Conservation (phyloP, 2,329 filamentous ascomycete genomes). For the Endoconidiophora laricicola region DNA sequence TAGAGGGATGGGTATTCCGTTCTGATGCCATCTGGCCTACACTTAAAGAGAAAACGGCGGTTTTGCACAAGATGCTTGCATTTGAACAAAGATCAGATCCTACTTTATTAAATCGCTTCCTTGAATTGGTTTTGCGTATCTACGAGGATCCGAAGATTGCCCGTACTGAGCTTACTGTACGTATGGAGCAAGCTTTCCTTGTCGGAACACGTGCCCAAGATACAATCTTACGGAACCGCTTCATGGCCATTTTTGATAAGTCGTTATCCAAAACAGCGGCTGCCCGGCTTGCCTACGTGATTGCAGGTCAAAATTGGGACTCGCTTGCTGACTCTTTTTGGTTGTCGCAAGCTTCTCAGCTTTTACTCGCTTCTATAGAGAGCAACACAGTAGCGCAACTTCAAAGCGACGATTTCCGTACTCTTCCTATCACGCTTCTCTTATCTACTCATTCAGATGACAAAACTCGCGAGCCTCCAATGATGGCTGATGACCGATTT, state of each 20-base stretch:
- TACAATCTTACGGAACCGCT: constrained; percentile 90
- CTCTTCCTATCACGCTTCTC: constrained; percentile 56
- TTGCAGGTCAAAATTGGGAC: constrained; percentile 92
- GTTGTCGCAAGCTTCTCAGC: constrained; percentile 85
- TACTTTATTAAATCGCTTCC: constrained; percentile 77
- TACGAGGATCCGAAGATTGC: constrained; percentile 97
- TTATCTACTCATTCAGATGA: constrained; percentile 59
- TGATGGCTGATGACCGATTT: constrained; percentile 68
- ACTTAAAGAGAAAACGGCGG: constrained; percentile 95
- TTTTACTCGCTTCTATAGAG: constrained; percentile 82
- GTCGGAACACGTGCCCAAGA: constrained; percentile 87
- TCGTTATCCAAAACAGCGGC: constrained; percentile 86
- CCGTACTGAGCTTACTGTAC: constrained; percentile 83
- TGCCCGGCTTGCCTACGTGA: constrained; percentile 73
- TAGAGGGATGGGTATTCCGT: constrained; percentile 90
- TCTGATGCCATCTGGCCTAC: constrained; percentile 92
- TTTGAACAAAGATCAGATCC: constrained; percentile 77
- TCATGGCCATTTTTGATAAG: constrained; percentile 91
- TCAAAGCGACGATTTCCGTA: constrained; percentile 68
- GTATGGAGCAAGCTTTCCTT: constrained; percentile 95
- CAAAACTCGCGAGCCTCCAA: constrained; percentile 33
- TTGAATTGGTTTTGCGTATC: constrained; percentile 90
- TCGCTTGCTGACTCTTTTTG: constrained; percentile 89
- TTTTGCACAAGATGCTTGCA: constrained; percentile 96
- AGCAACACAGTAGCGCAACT: constrained; percentile 33